Base-by-base conservation (phyloP, 495 filamentous ascomycete species). In the Hypoxylon intermedium region DNA sequence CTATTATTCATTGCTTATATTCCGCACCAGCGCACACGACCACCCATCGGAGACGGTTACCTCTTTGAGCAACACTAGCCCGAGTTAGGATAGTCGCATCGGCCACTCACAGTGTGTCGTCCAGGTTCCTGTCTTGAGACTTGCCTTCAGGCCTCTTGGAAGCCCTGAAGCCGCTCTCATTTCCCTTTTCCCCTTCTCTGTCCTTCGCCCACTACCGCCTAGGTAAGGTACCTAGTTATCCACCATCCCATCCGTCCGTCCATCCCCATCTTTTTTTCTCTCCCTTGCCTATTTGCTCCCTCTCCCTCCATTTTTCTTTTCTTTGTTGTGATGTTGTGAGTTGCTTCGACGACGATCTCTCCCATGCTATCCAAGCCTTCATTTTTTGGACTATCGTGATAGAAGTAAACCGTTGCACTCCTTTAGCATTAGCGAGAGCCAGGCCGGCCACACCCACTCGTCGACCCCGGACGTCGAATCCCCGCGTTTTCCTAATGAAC, bases 401-500 rank as follows among this genome's bases (percentile, higher is more conserved):
- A 21, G n/a, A 21, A 52, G 50, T 47, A 40, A 46, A 42, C 50
- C 28, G n/a, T 42, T 52, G 45, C 51, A 42, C 41, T 59, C 54
- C 45, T 63, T 49, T 47, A 37, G 23, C 23, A 31, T 31, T 31
- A 16, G 15, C 24, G 24, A 45, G 36, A 43, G 40, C 49, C 48
- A 55, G 20, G 51, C 42, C 15, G 31, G 24, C 49, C 46, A 50
- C 51, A 50, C 46, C 55, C 61, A 46, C 40, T 41, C 50, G 16
- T 51, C 50, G 34, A 60, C 62, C 68, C 53, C 58, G 61, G 68
- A 50, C 65, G 18, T 36, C 37, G 47, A 61, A 67, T 71, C 65
- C 68, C 68, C 68, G 63, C 62, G 58, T 71, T 68, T 68, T 69
- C 65, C 67, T 38, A 60, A 71, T 71, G 68, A 67, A 47, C 53